These are phyloP conservation scores for Colletotrichum somersetense DNA, from an alignment of 2,329 filamentous ascomycete species.

Conservation along the genomic window DNA sequence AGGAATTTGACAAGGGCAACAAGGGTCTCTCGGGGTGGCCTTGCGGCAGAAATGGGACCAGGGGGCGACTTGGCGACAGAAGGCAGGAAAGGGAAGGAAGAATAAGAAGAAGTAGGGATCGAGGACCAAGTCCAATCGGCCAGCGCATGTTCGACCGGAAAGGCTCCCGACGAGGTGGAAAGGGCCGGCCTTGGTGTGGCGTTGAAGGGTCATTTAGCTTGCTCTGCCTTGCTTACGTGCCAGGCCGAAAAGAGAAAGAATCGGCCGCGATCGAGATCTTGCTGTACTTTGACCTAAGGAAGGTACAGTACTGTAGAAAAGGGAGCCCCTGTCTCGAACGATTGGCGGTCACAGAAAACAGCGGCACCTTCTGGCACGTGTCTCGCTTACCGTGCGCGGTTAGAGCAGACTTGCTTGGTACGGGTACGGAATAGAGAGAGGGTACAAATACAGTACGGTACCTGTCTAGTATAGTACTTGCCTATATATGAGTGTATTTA, in stretches of 20 bases:
- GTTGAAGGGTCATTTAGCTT: constrained; percentile 26
- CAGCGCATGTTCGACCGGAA: constrained; percentile 17
- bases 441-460: too few relatives aligned
- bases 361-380: constrained; percentile 17
- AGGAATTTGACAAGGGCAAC: constrained; percentile 4
- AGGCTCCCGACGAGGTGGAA: constrained; percentile 24
- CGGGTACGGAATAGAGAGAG: not conserved
- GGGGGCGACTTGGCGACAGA: not conserved
- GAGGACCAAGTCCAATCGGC: not conserved
- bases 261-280: constrained; percentile 39
- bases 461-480: too few relatives aligned
- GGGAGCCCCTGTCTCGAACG: not conserved
- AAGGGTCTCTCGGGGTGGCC: not conserved
- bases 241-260: constrained; percentile 35
- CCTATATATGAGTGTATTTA: not conserved
- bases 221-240: constrained; percentile 25
- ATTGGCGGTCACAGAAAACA: not conserved
- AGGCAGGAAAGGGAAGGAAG: constrained; percentile 5
- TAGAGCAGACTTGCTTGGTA: not conserved
- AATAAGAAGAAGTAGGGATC: not conserved
- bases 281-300: not conserved
- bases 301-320: not conserved
- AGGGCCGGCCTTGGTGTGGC: constrained; percentile 25
- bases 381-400: constrained; percentile 7
- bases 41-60: constrained; percentile 3